Base-by-base conservation (phyloP, 2,329 filamentous ascomycete genomes). In the Aspergillus sp. region DNA sequence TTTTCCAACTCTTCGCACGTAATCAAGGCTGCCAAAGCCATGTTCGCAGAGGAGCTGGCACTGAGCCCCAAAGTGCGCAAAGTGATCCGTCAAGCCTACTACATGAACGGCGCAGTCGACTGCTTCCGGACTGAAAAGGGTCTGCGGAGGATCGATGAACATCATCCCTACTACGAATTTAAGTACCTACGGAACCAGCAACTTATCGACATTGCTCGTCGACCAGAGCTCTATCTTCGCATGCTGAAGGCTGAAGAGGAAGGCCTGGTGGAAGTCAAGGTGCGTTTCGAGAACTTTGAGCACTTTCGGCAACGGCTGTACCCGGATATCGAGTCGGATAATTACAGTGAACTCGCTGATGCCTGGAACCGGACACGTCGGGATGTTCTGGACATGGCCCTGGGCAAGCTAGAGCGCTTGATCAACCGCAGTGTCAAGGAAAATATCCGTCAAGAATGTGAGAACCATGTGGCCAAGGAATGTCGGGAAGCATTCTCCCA, bases 181-280 rank as follows among this genome's bases (percentile, higher is more conserved):
- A 95, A 98, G 69, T 98, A 98, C 60, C 77, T 98, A 17, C 83
- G 89, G 54, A 90, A 93, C 59, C 90, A 96, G 68, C 87, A 88
- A 6, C 86, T 96, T 52, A 75, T 76, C 38, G 86, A 93, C 56
- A 80, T 97, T 50, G 86, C 89, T 2, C 82, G 83, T 45, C 84
- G 87, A 46, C 93, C 93, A 1, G 90, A 96, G 55, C 76, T 95
- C 22, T 98, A 93, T 65, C 74, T 98, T 48, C 91, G 94, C 71
- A 98, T 98, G 93, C 83, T 97, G 67, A 94, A 90, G 66, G 93
- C 93, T 1, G 93, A 98, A 67, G 86, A 93, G 60, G 93, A 98
- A 65, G 90, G 91, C 2, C 75, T 98, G 1, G 80, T 98, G 12
- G 88, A 95, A 50, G 88, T 98, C 47, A 84, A 82, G 57, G 81